Conservation (phyloP, 176 grass and related monocot species). For the Themeda triandra region DNA sequence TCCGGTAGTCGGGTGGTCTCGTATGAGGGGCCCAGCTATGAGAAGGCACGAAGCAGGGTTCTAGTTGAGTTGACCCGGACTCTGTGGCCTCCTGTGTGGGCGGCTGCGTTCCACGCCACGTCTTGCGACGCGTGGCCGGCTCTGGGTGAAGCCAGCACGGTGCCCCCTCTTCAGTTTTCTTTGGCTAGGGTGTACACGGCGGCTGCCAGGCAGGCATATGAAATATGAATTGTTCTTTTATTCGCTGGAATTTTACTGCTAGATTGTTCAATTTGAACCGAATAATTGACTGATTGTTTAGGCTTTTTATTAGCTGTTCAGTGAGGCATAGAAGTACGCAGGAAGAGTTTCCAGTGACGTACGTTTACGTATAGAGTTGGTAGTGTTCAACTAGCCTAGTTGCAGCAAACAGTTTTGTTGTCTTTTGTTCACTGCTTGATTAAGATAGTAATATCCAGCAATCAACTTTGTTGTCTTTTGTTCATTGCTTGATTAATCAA, state of each 20-base stretch:
- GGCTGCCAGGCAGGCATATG: not conserved
- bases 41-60: not conserved
- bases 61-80: constrained; percentile 30
- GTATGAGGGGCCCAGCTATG: not conserved
- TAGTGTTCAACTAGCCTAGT: not conserved
- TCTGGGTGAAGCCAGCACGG: not conserved
- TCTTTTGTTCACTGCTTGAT: not conserved
- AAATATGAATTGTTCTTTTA: not conserved
- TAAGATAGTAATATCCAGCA: not conserved
- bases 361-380: not conserved
- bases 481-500: not conserved
- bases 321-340: not conserved
- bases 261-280: not conserved
- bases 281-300: not conserved
- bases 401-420: not conserved
- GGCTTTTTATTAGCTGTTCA: not conserved
- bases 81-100: not conserved
- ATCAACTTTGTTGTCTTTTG: not conserved
- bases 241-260: not conserved
- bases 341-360: not conserved
- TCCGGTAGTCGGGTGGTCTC: not conserved
- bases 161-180: not conserved
- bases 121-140: constrained; percentile 12
- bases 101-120: not conserved
- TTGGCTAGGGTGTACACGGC: not conserved